Base-by-base conservation (phyloP, 23 red algal species). In the Agarophyton chilense region DNA sequence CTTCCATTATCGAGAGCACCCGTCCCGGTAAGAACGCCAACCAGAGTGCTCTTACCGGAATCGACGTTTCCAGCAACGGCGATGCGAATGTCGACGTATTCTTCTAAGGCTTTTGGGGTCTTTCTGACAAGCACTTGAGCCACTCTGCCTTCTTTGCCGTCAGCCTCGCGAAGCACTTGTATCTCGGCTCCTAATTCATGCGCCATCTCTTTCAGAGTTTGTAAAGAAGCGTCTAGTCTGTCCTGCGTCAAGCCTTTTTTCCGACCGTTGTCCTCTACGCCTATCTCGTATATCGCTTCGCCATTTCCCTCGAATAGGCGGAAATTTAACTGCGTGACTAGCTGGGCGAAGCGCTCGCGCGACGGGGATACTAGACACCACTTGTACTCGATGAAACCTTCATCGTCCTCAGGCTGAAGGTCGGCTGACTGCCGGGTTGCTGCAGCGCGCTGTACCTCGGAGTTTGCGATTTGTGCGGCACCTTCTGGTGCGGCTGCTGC, bases 1-100 rank as follows among this genome's bases (percentile, higher is more conserved):
- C 97, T 87, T 31, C 97, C 97, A 78, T 99, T 99, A 35, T 99
- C 97, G 43, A 99, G 90, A n/a, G 88, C 82, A 11, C 97, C 97
- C 36, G 72, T 88, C 13, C 97, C 97, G 16, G 87, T 95, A 6
- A 99, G 88, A 13, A 99, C 97, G 44, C 97, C 97, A 18, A 99
- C 81, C 2, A 99, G 93, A 4, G 97, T 93, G 44, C 90, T 94
- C 90, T 99, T 99, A 28, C 97, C 97, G 17, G 87, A 86, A 80
- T 99, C 97, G 47, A 99, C 97, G 81, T 99, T 99, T 49, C 97
- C 97, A 26, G 92, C 92, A 22, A 99, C 93, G n/a, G 92, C 93
- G 43, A 99, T 84, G 34, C 97, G 93, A 77, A 95, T 85, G 64
- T 99, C 97, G 7, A 90, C 52, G 84, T 89, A 96, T 50, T 99